Evolutionary conservation across 139 green algal genomes (phyloP), one percentile per base, ranked within the genome.

Genomic region (Chlamydomonas applanata): DNA sequence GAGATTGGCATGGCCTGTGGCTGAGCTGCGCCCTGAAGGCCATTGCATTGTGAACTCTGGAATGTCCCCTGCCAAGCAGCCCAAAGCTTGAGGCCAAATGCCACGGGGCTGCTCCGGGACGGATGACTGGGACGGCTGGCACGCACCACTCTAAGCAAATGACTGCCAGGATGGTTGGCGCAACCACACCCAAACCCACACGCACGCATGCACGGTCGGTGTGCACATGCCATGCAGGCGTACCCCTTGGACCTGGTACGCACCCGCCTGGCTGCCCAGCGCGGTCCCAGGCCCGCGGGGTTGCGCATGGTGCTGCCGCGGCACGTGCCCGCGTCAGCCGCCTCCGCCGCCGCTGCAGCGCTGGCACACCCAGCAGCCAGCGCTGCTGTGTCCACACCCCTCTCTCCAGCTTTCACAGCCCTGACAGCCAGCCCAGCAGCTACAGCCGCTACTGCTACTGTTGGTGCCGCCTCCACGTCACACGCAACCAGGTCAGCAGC

Each of bases 221-320:
- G 17, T 56, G 53, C 52, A n/a, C n/a, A n/a, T 25, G 27, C 69
- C 4, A 27, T 14, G 25, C 75, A 91, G 89, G 91, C 91, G 0
- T 98, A 98, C 78, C 94, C 94, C 0, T 71, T 99, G 40, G 96
- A 99, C 79, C 82, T 99, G 17, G 83, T 99, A 13, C 88, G 96
- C 29, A 99, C 96, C 4, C 85, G 92, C 56, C 85, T 97, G 27
- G 88, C 93, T 13, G 93, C 88, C 0, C 87, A 96, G 76, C 44
- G 67, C 4, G 67, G 40, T 11, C 22, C 40, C 25, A 30, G 52
- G 32, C 62, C 62, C 9, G 9, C 25, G 45, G 14, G 44, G n/a
- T 63, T 45, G 4, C 11, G 11, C 44, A 32, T 60, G 13, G 22
- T 30, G 20, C 34, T 30, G 40, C 25, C n/a, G n/a, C n/a, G 24